phyloP scores from a whole-genome alignment of 2,329 filamentous ascomycete genomes.

The Xylaria sp. region DNA sequence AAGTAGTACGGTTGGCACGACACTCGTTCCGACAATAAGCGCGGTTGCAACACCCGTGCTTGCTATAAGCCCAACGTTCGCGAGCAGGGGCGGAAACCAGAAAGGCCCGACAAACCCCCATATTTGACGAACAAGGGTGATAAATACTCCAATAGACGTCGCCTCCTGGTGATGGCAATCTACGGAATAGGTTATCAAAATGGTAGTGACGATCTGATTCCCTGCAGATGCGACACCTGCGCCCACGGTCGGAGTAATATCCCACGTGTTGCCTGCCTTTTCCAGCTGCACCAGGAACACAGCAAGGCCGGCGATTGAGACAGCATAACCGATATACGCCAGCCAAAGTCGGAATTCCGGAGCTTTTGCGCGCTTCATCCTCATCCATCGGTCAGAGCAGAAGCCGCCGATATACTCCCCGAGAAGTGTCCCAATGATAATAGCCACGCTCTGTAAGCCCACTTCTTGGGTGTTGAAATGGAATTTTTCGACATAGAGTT shows the following conservation, averaged over 20 bases:
- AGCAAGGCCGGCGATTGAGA: conserved; percentile 21
- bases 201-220: conserved; percentile 32
- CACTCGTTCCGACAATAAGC: conserved; percentile 15
- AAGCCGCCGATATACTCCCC: conserved; percentile 30
- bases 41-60: conserved; percentile 17
- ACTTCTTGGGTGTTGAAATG: conserved; percentile 27
- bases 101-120: conserved; percentile 35
- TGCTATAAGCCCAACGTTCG: conserved; percentile 15
- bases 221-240: conserved; percentile 24
- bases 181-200: conserved; percentile 31
- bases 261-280: conserved; percentile 13
- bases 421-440: conserved; percentile 31
- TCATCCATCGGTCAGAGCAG: conserved; percentile 32
- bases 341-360: conserved; percentile 32
- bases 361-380: conserved; percentile 15
- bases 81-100: conserved; percentile 27
- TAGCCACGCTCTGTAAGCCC: conserved; percentile 21
- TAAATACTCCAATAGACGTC: conserved; percentile 28
- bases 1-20: conserved; percentile 22
- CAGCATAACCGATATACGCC: conserved; percentile 24
- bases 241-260: conserved; percentile 31
- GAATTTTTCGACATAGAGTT: conserved; percentile 30
- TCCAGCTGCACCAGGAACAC: conserved; percentile 28
- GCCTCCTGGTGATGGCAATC: conserved; percentile 31
- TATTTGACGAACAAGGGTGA: conserved; percentile 26